These are phyloP conservation scores for Peniophora sp. DNA, from an alignment of 1,284 basidiomycete genomes.

Conservation along the genomic window DNA sequence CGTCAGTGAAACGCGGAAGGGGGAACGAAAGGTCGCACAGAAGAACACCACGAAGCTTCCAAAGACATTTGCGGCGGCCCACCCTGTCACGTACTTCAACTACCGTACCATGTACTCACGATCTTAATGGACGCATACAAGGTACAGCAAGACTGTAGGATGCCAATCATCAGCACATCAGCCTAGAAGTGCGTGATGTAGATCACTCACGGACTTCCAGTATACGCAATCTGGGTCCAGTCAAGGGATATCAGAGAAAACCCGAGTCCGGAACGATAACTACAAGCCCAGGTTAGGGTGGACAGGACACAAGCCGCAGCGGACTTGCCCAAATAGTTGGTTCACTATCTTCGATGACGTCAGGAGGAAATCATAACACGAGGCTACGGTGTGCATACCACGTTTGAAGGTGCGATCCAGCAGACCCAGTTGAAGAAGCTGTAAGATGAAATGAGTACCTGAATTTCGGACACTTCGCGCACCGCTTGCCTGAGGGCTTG, in stretches of 20 bases:
- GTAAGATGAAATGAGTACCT: background rate
- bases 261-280: constrained; percentile 14
- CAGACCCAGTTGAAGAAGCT: constrained; percentile 49
- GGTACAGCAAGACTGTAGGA: constrained; percentile 46
- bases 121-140: constrained; percentile 28
- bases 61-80: constrained; percentile 51
- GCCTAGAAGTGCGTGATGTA: constrained; percentile 28
- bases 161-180: constrained; percentile 12
- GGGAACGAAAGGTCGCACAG: constrained; percentile 31
- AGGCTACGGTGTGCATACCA: background rate
- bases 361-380: background rate
- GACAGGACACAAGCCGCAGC: constrained; percentile 18
- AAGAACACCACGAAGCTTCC: constrained; percentile 50
- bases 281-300: background rate
- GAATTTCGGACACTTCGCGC: background rate
- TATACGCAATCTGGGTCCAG: constrained; percentile 36
- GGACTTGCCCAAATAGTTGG: constrained; percentile 33
- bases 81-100: constrained; percentile 19
- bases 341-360: constrained; percentile 18
- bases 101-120: background rate
- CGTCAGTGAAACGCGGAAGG: constrained; percentile 16
- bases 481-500: constrained; percentile 8
- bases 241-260: constrained; percentile 39
- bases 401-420: constrained; percentile 44
- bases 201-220: constrained; percentile 27